Conservation (phyloP, 2,329 filamentous ascomycete species). For the Phaeosphaeriaceae sp. region DNA sequence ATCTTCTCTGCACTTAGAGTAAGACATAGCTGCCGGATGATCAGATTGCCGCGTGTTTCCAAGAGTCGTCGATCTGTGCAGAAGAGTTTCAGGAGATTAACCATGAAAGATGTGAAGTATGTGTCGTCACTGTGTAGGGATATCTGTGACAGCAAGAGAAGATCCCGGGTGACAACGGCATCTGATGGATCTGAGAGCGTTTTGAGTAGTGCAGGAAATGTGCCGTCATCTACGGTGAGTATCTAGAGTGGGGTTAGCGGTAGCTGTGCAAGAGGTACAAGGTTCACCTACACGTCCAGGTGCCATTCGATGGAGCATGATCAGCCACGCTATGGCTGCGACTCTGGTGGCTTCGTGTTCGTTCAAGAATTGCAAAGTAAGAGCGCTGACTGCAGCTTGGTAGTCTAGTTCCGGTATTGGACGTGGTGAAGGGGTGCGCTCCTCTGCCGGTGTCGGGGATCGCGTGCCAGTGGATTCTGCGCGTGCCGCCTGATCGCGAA, state of each 20-base stretch:
- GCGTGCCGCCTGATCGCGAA: constrained; percentile 40
- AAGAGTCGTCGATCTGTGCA: constrained; percentile 90
- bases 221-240: constrained; percentile 94
- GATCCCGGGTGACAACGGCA: constrained; percentile 91
- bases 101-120: constrained; percentile 98
- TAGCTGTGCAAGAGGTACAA: background rate
- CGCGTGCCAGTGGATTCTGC: constrained; percentile 38
- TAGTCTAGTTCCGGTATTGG: constrained; percentile 82
- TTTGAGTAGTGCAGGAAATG: constrained; percentile 93
- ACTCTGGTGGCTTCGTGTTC: constrained; percentile 96
- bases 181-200: constrained; percentile 95
- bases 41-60: constrained; percentile 92
- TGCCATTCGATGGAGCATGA: constrained; percentile 96
- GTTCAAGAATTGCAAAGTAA: constrained; percentile 93
- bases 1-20: constrained; percentile 94
- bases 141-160: constrained; percentile 93
- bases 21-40: constrained; percentile 92
- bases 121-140: constrained; percentile 96
- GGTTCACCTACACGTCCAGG: constrained; percentile 74
- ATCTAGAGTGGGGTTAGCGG: constrained; percentile 41
- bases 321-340: constrained; percentile 91
- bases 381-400: constrained; percentile 88
- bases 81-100: constrained; percentile 92
- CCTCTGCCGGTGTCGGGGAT: constrained; percentile 54
- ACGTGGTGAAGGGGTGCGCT: constrained; percentile 50